Evolutionary conservation across 2,329 filamentous ascomycete genomes (phyloP).

Genomic region (Basipetospora chlamydospora): DNA sequence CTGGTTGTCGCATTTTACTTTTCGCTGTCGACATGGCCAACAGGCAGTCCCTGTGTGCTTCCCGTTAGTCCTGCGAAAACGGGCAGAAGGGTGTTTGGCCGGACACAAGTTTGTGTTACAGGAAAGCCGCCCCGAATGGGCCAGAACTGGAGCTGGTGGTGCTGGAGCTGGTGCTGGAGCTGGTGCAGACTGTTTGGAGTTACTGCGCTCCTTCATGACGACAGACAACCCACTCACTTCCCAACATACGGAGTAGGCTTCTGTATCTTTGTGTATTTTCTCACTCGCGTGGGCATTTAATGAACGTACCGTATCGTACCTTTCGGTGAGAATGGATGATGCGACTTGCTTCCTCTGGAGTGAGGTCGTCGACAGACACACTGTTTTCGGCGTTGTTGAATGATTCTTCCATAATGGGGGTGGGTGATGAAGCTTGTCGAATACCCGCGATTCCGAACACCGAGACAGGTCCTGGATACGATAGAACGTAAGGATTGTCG

Average conservation of each 20-base stretch:
- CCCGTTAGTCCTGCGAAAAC: neutral
- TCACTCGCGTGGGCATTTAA: neutral
- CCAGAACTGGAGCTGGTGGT: too few relatives aligned
- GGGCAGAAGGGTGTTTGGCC: too few relatives aligned
- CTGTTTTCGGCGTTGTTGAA: slow-evolving; percentile 25
- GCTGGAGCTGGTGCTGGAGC: too few relatives aligned
- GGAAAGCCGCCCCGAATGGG: too few relatives aligned
- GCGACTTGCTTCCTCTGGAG: slow-evolving; percentile 49
- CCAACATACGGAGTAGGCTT: too few relatives aligned
- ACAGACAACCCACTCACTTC: too few relatives aligned
- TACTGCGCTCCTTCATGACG: too few relatives aligned
- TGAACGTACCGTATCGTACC: slow-evolving; percentile 44
- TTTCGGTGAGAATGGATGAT: slow-evolving; percentile 58
- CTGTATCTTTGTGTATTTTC: too few relatives aligned
- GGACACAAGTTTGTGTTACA: too few relatives aligned
- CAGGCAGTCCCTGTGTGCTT: slow-evolving; percentile 39
- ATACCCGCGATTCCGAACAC: slow-evolving; percentile 21
- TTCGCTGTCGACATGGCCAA: slow-evolving; percentile 53
- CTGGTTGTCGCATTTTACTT: slow-evolving; percentile 57
- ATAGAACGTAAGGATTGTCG: neutral
- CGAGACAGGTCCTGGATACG: slow-evolving; percentile 11
- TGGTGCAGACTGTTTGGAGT: too few relatives aligned
- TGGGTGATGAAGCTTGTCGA: slow-evolving; percentile 8
- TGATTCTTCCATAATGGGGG: slow-evolving; percentile 7
- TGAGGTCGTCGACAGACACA: slow-evolving; percentile 39